phyloP scores from a whole-genome alignment of 805 yeast genomes.

The Huiozyma sinensis region DNA sequence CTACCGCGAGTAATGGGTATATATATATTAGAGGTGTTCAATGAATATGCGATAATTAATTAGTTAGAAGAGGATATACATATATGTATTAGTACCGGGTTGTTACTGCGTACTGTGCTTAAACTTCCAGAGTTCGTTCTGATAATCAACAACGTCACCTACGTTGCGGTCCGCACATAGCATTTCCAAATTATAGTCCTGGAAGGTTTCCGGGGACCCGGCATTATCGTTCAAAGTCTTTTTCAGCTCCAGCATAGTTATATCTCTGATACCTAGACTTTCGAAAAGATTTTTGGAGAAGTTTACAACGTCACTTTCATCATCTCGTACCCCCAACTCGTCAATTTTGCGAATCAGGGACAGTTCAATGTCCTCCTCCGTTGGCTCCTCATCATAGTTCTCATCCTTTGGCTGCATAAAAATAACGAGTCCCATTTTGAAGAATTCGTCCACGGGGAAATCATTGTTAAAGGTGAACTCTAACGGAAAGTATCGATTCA shows the following conservation, averaged over 20 bases:
- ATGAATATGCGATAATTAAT: no score
- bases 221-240: slow-evolving; percentile 1
- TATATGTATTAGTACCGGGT: not conserved
- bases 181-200: slow-evolving; percentile 13
- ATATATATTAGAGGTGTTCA: no score
- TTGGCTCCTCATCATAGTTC: slow-evolving; percentile 1
- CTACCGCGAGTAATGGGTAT: no score
- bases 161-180: slow-evolving; percentile 15
- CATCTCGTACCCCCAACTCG: not conserved
- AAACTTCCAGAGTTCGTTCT: slow-evolving; percentile 19
- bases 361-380: slow-evolving; percentile 6
- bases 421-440: slow-evolving; percentile 21
- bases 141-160: slow-evolving; percentile 16
- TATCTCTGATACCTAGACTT: slow-evolving; percentile 7
- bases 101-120: not conserved
- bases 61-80: not conserved
- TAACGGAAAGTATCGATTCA: slow-evolving; percentile 43
- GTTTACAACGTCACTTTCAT: not conserved
- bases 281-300: slow-evolving; percentile 3
- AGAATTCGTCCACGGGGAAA: slow-evolving; percentile 18
- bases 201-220: slow-evolving; percentile 1
- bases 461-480: slow-evolving; percentile 29
- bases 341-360: slow-evolving; percentile 9
- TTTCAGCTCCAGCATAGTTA: slow-evolving; percentile 12
- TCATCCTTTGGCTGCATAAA: slow-evolving; percentile 14